Conservation (phyloP, 768 basidiomycete species). For the Hypholoma fasciculare region DNA sequence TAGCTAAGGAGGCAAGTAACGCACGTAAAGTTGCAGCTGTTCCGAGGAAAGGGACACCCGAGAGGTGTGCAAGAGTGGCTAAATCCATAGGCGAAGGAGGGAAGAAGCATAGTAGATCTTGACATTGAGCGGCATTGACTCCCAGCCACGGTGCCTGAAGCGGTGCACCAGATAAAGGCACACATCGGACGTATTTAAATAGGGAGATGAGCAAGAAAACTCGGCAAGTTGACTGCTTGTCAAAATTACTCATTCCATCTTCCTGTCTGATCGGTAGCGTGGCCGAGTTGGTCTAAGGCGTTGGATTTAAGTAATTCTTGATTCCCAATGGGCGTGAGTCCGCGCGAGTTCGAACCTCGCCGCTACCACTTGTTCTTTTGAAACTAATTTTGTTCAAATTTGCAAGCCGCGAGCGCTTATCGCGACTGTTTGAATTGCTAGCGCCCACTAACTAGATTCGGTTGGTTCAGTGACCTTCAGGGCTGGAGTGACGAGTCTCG, state of each 20-base stretch:
- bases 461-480: too few species aligned
- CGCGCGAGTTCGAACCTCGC: conserved; percentile 94
- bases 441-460: too few species aligned
- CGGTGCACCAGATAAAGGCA: conserved; percentile 2
- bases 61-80: neutral
- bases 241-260: neutral
- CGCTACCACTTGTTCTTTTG: conserved; percentile 54
- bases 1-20: neutral
- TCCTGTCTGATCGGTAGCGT: conserved; percentile 47
- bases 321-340: conserved; percentile 82
- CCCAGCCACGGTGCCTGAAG: neutral
- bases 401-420: too few species aligned
- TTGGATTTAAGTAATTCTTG: conserved; percentile 79
- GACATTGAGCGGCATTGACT: neutral
- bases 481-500: too few species aligned
- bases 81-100: neutral
- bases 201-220: neutral
- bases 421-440: too few species aligned
- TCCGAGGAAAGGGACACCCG: conserved; percentile 7
- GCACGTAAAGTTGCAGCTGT: neutral
- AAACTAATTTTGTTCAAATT: neutral
- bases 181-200: neutral
- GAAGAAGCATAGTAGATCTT: neutral
- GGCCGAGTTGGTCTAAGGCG: conserved; percentile 92
- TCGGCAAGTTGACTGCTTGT: neutral